A percentile compares a stretch with the other conserved stretches of the same genome.
phyloP scores from a whole-genome alignment of 805 yeast genomes.

The Brettanomyces bruxellensis region DNA sequence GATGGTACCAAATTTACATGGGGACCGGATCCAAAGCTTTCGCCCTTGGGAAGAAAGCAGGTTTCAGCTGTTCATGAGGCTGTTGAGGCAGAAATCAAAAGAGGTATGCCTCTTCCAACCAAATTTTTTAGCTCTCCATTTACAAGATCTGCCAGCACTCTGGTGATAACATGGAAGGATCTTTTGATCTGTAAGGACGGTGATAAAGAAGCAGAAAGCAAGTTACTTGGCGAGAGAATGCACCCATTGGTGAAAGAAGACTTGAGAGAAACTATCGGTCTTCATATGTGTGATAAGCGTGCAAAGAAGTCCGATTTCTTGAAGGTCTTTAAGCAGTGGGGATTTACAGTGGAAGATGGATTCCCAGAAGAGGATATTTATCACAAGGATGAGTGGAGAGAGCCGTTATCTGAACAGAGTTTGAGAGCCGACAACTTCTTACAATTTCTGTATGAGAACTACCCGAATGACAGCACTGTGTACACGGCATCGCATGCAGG shows the following conservation, averaged over 20 bases:
- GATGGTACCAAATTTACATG: slow-evolving; percentile 42
- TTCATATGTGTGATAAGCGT: slow-evolving; percentile 52
- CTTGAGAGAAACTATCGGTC: slow-evolving; percentile 54
- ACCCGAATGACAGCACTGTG: slow-evolving; percentile 26
- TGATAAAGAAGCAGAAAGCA: slow-evolving; percentile 11
- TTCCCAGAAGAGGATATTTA: slow-evolving; percentile 41
- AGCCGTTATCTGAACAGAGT: slow-evolving; percentile 40
- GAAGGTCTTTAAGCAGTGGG: slow-evolving; percentile 30
- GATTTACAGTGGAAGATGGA: slow-evolving; percentile 35
- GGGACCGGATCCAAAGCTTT: slow-evolving; percentile 56
- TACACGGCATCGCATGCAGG: slow-evolving; percentile 57
- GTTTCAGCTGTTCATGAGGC: slow-evolving; percentile 38
- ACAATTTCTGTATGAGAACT: slow-evolving; percentile 29
- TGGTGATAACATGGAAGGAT: slow-evolving; percentile 41
- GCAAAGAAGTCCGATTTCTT: slow-evolving; percentile 29
- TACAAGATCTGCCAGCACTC: slow-evolving; percentile 53
- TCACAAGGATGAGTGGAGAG: slow-evolving; percentile 38
- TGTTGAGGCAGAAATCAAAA: slow-evolving; percentile 32
- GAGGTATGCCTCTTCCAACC: slow-evolving; percentile 47
- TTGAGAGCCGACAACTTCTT: slow-evolving; percentile 38
- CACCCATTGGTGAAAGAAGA: slow-evolving; percentile 32
- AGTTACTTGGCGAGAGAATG: slow-evolving; percentile 5
- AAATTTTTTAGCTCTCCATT: slow-evolving; percentile 53
- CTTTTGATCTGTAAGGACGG: slow-evolving; percentile 21
- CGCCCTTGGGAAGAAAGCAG: slow-evolving; percentile 46